These are phyloP conservation scores for Chrysoporthe deuterocubensis DNA, from an alignment of 2,329 filamentous ascomycete genomes.

Conservation along the genomic window DNA sequence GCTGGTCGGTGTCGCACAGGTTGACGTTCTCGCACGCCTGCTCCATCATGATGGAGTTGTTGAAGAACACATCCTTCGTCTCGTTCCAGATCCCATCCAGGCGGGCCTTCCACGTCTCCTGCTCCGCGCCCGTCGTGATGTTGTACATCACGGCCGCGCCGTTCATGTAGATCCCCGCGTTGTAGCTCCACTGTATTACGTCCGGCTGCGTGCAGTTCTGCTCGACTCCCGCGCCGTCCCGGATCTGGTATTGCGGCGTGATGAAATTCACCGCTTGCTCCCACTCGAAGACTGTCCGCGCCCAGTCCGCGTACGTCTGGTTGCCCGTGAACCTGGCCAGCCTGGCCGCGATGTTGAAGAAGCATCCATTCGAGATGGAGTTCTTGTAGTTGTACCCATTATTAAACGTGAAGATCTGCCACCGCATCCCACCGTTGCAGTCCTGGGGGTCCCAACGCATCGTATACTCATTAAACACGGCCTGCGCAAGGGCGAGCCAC, in stretches of 20 bases:
- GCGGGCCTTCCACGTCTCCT: conserved; percentile 59
- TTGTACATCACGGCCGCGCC: conserved; percentile 67
- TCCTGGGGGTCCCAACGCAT: conserved; percentile 67
- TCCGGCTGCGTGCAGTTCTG: conserved; percentile 57
- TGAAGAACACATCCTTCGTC: conserved; percentile 59
- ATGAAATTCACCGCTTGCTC: conserved; percentile 60
- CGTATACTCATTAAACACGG: conserved; percentile 79
- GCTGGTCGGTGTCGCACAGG: conserved; percentile 72
- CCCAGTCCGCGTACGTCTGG: conserved; percentile 77
- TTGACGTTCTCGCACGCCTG: conserved; percentile 64
- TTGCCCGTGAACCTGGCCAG: conserved; percentile 81
- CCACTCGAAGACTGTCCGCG: conserved; percentile 72
- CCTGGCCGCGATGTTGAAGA: conserved; percentile 71
- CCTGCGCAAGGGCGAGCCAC: conserved; percentile 79
- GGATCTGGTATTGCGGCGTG: conserved; percentile 56
- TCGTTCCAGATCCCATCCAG: conserved; percentile 61
- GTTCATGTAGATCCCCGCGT: conserved; percentile 68
- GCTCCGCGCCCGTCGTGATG: conserved; percentile 52
- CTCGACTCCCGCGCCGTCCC: conserved; percentile 56
- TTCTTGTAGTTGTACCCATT: conserved; percentile 73
- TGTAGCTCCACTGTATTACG: conserved; percentile 70
- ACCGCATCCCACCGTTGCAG: conserved; percentile 77
- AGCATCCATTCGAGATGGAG: conserved; percentile 70
- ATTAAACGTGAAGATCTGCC: conserved; percentile 85
- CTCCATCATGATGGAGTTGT: conserved; percentile 64